Evolutionary conservation across 192 early-diverging fungal species (phyloP), one percentile per base, ranked within the genome.

Genomic region (Coemansia sp.): DNA sequence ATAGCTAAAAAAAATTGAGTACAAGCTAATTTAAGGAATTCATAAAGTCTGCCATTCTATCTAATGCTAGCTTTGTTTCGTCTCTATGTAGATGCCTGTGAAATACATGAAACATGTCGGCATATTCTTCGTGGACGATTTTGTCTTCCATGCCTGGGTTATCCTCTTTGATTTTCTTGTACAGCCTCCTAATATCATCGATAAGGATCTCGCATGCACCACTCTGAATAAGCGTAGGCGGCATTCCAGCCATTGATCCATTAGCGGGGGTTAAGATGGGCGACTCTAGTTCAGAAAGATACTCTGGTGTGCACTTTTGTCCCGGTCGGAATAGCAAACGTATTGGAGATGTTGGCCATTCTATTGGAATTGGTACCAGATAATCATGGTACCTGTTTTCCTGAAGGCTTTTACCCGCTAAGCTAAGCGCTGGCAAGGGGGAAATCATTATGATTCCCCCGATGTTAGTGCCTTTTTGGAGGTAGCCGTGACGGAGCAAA

Each of bases 91-190:
- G 9, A 43, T 72, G 73, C 18, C 77, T 52, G 30, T 81, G 78
- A 24, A 81, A 81, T 2, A 81, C 70, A 24, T 81, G 78, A 0
- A 76, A 69, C 78, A 81, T 81, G 14, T 76, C 73, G 1, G 35
- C 36, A 26, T 75, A 81, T 53, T 66, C 69, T 33, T 81, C 69
- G 23, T 62, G 66, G 7, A 69, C 38, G 1, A 75, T 60, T 10
- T 46, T 2, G 0, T 33, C 16, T 20, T 34, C 38, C 0, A 46
- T n/a, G 3, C 21, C 61, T 4, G 64, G 52, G 34, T 75, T 75
- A 30, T 68, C 46, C 6, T 34, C 1, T 15, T 51, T 68, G 16
- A 72, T 52, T 36, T 66, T 64, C 1, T 62, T 44, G 24, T 38
- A 62, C 1, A 81, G 48, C 41, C 23, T 15, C 41, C 72, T 55